Percentiles rank a stretch among this genome's conserved stretches.
These are phyloP conservation scores for Crithidia thermophila DNA, from an alignment of 208 protist species.

Conservation along the genomic window DNA sequence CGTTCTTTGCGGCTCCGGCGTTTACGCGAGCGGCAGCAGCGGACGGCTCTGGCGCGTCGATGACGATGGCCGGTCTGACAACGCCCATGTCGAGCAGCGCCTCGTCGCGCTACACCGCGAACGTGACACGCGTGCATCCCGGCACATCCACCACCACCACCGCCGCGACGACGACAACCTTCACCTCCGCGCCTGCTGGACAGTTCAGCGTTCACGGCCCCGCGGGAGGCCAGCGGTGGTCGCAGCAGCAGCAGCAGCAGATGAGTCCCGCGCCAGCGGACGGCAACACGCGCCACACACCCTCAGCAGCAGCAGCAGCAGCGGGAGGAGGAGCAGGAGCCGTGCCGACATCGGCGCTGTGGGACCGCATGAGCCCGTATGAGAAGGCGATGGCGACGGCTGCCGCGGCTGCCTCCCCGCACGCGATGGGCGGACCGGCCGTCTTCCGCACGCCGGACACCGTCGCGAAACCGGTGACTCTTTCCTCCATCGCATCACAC, in stretches of 20 bases:
- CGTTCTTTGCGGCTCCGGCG: neutral
- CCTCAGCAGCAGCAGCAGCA: too few species aligned
- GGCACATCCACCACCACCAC: neutral
- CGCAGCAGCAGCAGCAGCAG: constrained; percentile 1
- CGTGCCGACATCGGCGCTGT: constrained; percentile 12
- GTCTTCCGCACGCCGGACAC: constrained; percentile 26
- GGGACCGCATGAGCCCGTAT: constrained; percentile 25
- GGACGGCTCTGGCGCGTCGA: neutral
- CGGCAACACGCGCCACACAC: too few species aligned
- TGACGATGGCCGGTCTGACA: too few species aligned
- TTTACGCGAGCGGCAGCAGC: neutral
- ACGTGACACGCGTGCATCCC: neutral
- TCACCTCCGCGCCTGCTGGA: neutral
- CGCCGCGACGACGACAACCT: neutral
- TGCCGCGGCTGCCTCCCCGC: constrained; percentile 4
- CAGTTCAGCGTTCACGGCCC: neutral
- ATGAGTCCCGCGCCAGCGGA: neutral
- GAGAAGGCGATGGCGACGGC: constrained; percentile 13
- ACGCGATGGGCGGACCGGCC: neutral
- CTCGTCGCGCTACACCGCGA: constrained; percentile 21
- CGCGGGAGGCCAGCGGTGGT: neutral
- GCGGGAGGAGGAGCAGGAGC: too few species aligned
- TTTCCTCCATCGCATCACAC: constrained; percentile 29
- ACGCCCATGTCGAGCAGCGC: neutral
- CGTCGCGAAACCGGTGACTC: constrained; percentile 22